These are phyloP conservation scores for Colletotrichum tropicicola DNA, from an alignment of 2,329 filamentous ascomycete genomes.

Conservation along the genomic window DNA sequence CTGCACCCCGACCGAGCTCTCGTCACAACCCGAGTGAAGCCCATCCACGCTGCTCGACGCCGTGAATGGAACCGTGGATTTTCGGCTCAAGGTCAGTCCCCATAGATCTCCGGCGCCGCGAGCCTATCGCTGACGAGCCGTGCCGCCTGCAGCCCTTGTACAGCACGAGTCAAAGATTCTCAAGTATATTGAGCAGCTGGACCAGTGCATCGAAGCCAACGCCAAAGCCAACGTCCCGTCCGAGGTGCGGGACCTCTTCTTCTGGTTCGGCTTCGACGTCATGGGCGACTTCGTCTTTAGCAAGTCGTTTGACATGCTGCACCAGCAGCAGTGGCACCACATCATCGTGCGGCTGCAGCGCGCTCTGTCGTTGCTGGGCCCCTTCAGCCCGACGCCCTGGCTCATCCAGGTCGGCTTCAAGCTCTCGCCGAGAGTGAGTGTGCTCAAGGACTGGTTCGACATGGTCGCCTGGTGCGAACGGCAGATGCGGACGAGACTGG, in stretches of 20 bases:
- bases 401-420: conserved; percentile 35
- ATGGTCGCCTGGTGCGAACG: conserved; percentile 33
- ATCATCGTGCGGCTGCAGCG: conserved; percentile 37
- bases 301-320: conserved; percentile 45
- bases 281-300: conserved; percentile 48
- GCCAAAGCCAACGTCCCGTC: conserved; percentile 21
- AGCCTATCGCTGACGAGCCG: conserved; percentile 14
- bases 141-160: conserved; percentile 23
- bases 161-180: conserved; percentile 30
- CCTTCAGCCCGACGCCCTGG: conserved; percentile 39
- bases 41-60: conserved; percentile 33
- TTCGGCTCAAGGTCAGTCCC: conserved; percentile 31
- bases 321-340: conserved; percentile 36
- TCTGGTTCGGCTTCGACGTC: conserved; percentile 42
- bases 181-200: conserved; percentile 32
- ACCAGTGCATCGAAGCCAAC: conserved; percentile 31
- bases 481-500: conserved; percentile 30
- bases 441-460: conserved; percentile 35
- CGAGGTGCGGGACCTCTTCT: conserved; percentile 34
- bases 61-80: conserved; percentile 35
- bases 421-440: conserved; percentile 25
- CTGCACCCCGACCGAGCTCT: conserved; percentile 32
- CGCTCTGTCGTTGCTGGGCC: conserved; percentile 39
- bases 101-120: neutral
- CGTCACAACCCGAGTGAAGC: conserved; percentile 33